These are phyloP conservation scores for Vigna mungo DNA, from an alignment of 306 rosid species.

Conservation along the genomic window DNA sequence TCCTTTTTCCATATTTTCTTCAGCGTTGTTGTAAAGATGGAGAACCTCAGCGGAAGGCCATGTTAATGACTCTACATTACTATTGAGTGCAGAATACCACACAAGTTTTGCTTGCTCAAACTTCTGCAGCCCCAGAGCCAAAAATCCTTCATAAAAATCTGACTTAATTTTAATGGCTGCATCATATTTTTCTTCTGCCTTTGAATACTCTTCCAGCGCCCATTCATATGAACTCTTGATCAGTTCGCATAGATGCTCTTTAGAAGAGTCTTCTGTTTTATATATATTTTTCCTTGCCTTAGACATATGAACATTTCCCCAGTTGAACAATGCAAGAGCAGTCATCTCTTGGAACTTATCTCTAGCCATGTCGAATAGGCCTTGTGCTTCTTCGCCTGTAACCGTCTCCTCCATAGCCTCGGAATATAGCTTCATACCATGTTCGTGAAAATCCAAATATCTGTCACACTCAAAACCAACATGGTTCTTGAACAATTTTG, in stretches of 20 bases:
- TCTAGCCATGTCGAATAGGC: slow-evolving; percentile 75
- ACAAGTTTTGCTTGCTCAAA: slow-evolving; percentile 87
- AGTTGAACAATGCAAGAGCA: slow-evolving; percentile 89
- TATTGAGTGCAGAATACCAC: slow-evolving; percentile 77
- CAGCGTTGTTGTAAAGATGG: slow-evolving; percentile 74
- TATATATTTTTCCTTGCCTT: slow-evolving; percentile 82
- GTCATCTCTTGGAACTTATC: slow-evolving; percentile 92
- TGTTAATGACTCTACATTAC: slow-evolving; percentile 57
- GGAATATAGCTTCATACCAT: slow-evolving; percentile 85
- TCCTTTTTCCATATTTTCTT: slow-evolving; percentile 88
- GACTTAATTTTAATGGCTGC: slow-evolving; percentile 74
- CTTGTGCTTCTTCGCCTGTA: slow-evolving; percentile 89
- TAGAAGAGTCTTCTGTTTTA: slow-evolving; percentile 63
- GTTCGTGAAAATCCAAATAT: slow-evolving; percentile 79
- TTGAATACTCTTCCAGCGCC: slow-evolving; percentile 68
- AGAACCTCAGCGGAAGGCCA: slow-evolving; percentile 70
- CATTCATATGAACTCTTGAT: slow-evolving; percentile 69
- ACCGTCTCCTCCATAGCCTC: slow-evolving; percentile 96
- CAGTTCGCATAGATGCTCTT: slow-evolving; percentile 54
- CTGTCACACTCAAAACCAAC: slow-evolving; percentile 84
- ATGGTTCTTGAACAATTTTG: slow-evolving; percentile 78
- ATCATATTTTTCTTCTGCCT: slow-evolving; percentile 82
- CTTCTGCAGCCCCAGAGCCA: slow-evolving; percentile 81
- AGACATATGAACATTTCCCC: slow-evolving; percentile 94
- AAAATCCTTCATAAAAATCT: slow-evolving; percentile 81